Evolutionary conservation across 371 early-diverging fungal genomes (phyloP), one percentile per base, ranked within the genome.

Genomic region (Syncephalastrum monosporum): DNA sequence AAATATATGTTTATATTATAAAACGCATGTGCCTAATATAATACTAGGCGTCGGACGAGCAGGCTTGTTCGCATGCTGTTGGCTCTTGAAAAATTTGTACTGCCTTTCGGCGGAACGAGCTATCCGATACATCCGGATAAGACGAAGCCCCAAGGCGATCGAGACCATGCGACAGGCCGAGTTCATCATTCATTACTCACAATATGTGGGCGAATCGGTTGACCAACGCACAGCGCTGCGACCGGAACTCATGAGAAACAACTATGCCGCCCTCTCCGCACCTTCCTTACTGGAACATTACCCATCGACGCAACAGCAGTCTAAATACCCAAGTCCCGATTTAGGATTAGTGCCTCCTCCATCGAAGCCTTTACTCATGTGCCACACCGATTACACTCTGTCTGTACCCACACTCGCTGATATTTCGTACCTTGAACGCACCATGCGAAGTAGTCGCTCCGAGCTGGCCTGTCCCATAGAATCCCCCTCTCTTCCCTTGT

Each of bases 21-120:
- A 6, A 17, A 29, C 14, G 17, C 4, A 17, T 50, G 21, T 17
- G 50, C 33, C 38, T 38, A 17, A 5, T 6, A n/a, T 33, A 16
- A 24, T 5, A 24, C 13, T 53, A 85, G 90, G 91, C 42, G 86
- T 91, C 12, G 91, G 91, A 13, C 69, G 91, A 41, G 91, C 91
- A 7, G 91, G 90, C 3, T 60, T 91, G 41, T 77, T 91, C 47
- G 91, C 89, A 4, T 88, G 87, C 53, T 91, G 91, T 54, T 88
- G 84, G 80, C 55, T 91, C 41, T 55, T 91, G n/a, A 70, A 81
- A 41, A 79, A 74, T 42, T 62, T 69, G 13, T 77, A 77, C 38
- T 84, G 82, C 58, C 50, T 54, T 29, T 60, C 70, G 1, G 83
- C 84, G 5, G 80, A 77, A 48, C 70, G 76, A 23, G 81, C 85